These are phyloP conservation scores for Calocera viscosa DNA, from an alignment of 768 basidiomycete species.

Conservation along the genomic window DNA sequence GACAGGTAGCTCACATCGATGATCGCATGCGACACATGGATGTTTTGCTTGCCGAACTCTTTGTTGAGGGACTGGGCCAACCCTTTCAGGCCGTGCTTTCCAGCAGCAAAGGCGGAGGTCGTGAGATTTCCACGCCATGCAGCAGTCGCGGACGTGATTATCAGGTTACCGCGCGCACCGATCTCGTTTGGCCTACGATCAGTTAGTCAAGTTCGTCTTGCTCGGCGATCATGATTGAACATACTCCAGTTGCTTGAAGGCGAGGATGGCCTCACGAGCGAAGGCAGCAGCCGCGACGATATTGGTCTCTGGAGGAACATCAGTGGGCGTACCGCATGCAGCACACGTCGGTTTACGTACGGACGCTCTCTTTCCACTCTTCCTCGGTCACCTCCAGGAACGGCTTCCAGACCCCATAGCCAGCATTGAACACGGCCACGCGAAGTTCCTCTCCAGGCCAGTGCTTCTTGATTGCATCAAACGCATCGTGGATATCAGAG, in stretches of 20 bases:
- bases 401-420: conserved; percentile 45
- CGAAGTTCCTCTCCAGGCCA: conserved; percentile 40
- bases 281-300: conserved; percentile 52
- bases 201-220: neutral
- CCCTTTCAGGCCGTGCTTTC: conserved; percentile 50
- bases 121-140: conserved; percentile 46
- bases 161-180: conserved; percentile 50
- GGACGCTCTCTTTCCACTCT: conserved; percentile 20
- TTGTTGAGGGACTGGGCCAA: conserved; percentile 60
- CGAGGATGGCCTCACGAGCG: conserved; percentile 44
- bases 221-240: neutral
- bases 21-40: conserved; percentile 38
- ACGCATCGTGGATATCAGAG: conserved; percentile 33
- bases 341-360: neutral
- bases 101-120: conserved; percentile 52
- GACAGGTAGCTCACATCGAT: neutral
- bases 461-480: conserved; percentile 40
- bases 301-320: conserved; percentile 41
- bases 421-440: conserved; percentile 54
- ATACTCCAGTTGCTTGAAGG: conserved; percentile 36
- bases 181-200: conserved; percentile 22
- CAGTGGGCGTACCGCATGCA: neutral
- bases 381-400: conserved; percentile 52
- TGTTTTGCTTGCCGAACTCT: conserved; percentile 61
- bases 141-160: conserved; percentile 66